Percentiles rank a stretch among this genome's conserved stretches.
Evolutionary conservation across 768 basidiomycete species (phyloP).

Genomic region (Bullera alba): DNA sequence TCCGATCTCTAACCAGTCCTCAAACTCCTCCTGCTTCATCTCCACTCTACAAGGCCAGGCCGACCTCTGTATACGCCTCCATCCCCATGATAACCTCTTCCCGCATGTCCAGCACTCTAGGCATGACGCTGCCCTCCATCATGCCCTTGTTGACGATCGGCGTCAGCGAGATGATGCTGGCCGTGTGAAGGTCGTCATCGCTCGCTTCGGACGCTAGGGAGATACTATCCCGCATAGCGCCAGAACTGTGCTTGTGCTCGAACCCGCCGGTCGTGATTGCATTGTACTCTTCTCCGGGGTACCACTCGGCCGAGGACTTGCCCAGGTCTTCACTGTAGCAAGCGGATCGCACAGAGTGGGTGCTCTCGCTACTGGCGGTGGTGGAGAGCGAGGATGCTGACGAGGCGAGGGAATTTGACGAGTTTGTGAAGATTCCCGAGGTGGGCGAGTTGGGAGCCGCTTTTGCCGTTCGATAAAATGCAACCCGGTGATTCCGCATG

Average conservation of each 20-base stretch:
- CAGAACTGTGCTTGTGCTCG: neutral
- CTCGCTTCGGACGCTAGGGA: slow-evolving; percentile 29
- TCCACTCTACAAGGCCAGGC: slow-evolving; percentile 12
- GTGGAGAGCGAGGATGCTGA: slow-evolving; percentile 3
- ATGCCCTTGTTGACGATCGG: slow-evolving; percentile 5
- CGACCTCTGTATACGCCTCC: slow-evolving; percentile 13
- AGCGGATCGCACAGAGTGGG: neutral
- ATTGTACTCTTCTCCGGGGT: neutral
- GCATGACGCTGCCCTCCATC: slow-evolving; percentile 1
- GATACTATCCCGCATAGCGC: slow-evolving; percentile 12
- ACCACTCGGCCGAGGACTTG: neutral
- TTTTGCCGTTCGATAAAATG: slow-evolving; percentile 32
- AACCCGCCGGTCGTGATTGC: neutral
- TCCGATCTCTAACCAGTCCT: neutral
- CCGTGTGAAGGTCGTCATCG: slow-evolving; percentile 36
- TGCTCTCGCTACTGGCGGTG: neutral
- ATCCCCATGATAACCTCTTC: slow-evolving; percentile 7
- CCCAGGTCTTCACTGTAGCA: neutral
- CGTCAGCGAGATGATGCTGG: slow-evolving; percentile 30
- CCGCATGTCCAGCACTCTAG: neutral
- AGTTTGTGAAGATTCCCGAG: slow-evolving; percentile 21
- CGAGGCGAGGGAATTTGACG: neutral
- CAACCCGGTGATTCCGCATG: slow-evolving; percentile 23
- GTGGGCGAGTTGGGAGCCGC: slow-evolving; percentile 27
- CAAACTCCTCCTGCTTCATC: neutral